A percentile compares a stretch with the other conserved stretches of the same genome.
phyloP scores from a whole-genome alignment of 2,329 filamentous ascomycete species.

The Esteya vermicola region DNA sequence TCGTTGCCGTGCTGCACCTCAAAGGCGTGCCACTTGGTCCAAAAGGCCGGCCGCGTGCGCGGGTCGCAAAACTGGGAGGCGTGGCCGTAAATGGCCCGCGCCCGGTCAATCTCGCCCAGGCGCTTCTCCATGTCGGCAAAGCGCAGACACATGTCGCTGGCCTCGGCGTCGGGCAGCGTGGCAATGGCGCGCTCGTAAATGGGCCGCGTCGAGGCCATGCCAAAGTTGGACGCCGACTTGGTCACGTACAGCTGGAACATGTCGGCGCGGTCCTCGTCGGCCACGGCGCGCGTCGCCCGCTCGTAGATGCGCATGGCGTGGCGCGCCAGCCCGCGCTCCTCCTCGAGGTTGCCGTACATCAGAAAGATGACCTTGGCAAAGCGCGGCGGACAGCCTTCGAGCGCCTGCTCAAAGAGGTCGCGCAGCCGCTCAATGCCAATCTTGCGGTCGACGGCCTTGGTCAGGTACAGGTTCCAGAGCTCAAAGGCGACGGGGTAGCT shows the following conservation, averaged over 20 bases:
- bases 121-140: constrained; percentile 59
- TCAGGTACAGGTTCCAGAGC: constrained; percentile 95
- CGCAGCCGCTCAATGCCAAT: constrained; percentile 88
- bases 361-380: constrained; percentile 94
- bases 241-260: constrained; percentile 99
- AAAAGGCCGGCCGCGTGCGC: constrained; percentile 76
- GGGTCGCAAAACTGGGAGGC: constrained; percentile 96
- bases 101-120: constrained; percentile 62
- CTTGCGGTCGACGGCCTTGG: constrained; percentile 91
- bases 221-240: constrained; percentile 84
- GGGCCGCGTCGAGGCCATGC: constrained; percentile 79
- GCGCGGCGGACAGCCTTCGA: constrained; percentile 86
- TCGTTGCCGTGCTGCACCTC: constrained; percentile 98
- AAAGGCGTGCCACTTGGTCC: constrained; percentile 94
- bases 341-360: constrained; percentile 96
- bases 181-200: constrained; percentile 96
- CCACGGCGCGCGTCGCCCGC: constrained; percentile 83
- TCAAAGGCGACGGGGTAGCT: constrained; percentile 97
- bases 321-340: constrained; percentile 83
- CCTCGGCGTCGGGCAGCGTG: constrained; percentile 83
- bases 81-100: constrained; percentile 89
- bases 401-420: constrained; percentile 92
- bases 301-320: constrained; percentile 99
- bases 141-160: constrained; percentile 95
- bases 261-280: constrained; percentile 84